phyloP scores from a whole-genome alignment of 2,329 filamentous ascomycete genomes.

The Penicillium capsulatum region DNA sequence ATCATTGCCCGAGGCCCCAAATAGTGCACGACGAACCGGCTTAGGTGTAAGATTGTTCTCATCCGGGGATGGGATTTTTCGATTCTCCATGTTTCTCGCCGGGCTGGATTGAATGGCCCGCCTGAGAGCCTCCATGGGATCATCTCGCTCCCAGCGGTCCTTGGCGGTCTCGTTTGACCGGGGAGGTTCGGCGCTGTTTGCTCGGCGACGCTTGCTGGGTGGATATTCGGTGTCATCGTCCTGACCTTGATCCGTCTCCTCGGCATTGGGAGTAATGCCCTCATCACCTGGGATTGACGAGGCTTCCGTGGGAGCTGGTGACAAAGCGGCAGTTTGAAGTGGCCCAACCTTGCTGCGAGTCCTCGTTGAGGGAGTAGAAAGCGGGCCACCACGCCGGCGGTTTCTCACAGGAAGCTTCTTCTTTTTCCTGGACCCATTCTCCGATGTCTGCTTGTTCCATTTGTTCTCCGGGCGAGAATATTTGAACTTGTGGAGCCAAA shows the following conservation, averaged over 20 bases:
- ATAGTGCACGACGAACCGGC: slow-evolving; percentile 46
- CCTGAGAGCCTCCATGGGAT: slow-evolving; percentile 46
- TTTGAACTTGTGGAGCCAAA: slow-evolving; percentile 89
- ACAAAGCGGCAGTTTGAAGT: slow-evolving; percentile 35
- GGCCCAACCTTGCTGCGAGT: slow-evolving; percentile 30
- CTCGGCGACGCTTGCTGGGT: slow-evolving; percentile 42
- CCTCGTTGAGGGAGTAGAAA: slow-evolving; percentile 32
- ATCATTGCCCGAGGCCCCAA: slow-evolving; percentile 38
- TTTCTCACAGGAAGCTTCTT: slow-evolving; percentile 38
- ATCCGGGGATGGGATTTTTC: slow-evolving; percentile 37
- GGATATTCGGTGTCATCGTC: slow-evolving; percentile 31
- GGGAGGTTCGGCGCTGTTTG: slow-evolving; percentile 47
- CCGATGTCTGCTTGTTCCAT: slow-evolving; percentile 64
- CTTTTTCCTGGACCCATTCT: slow-evolving; percentile 38
- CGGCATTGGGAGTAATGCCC: slow-evolving; percentile 30
- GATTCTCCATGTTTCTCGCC: slow-evolving; percentile 47
- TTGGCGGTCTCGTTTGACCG: slow-evolving; percentile 32
- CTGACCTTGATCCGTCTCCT: slow-evolving; percentile 35
- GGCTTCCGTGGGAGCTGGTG: slow-evolving; percentile 36
- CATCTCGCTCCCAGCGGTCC: slow-evolving; percentile 35
- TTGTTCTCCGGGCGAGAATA: slow-evolving; percentile 75
- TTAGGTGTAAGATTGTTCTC: slow-evolving; percentile 55
- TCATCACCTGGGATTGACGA: slow-evolving; percentile 38
- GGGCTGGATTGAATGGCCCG: slow-evolving; percentile 61
- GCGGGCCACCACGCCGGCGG: slow-evolving; percentile 31